Conservation (phyloP, 768 basidiomycete species). For the Rhodotorula paludigena region DNA sequence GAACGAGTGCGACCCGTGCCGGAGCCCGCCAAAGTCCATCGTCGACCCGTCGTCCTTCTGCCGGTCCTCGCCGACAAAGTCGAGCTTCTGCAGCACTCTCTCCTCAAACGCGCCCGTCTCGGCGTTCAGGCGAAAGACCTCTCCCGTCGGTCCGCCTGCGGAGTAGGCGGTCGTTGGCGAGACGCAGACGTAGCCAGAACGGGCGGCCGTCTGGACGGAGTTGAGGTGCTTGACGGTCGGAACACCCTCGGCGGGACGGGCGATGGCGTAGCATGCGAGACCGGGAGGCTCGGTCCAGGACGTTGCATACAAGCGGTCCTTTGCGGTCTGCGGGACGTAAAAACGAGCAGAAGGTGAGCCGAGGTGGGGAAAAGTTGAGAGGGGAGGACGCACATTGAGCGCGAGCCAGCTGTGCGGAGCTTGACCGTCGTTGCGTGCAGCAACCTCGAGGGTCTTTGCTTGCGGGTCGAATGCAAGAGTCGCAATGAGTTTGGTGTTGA, state of each 20-base stretch:
- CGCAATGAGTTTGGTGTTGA: conserved; percentile 33
- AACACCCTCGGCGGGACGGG: neutral
- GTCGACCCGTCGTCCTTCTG: conserved; percentile 21
- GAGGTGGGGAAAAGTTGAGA: neutral
- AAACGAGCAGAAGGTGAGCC: neutral
- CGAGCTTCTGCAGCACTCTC: conserved; percentile 24
- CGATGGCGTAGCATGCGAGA: conserved; percentile 39
- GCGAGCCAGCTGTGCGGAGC: conserved; percentile 41
- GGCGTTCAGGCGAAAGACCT: conserved; percentile 36
- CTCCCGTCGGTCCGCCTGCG: conserved; percentile 43
- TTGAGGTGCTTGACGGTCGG: conserved; percentile 34
- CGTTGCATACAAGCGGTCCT: conserved; percentile 39
- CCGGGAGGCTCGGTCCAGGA: conserved; percentile 41
- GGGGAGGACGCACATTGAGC: conserved; percentile 20
- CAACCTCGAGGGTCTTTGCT: conserved; percentile 9
- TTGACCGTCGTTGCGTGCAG: conserved; percentile 12
- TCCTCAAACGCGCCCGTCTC: conserved; percentile 30
- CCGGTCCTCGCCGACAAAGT: conserved; percentile 18
- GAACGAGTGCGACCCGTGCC: conserved; percentile 42
- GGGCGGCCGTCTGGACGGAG: conserved; percentile 30
- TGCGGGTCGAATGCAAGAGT: conserved; percentile 31
- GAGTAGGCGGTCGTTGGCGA: conserved; percentile 35
- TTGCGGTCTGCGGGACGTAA: neutral
- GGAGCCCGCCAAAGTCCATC: conserved; percentile 44
- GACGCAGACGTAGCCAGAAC: conserved; percentile 43